These are phyloP conservation scores for Fusarium sp. DNA, from an alignment of 2,329 filamentous ascomycete species.

Conservation along the genomic window DNA sequence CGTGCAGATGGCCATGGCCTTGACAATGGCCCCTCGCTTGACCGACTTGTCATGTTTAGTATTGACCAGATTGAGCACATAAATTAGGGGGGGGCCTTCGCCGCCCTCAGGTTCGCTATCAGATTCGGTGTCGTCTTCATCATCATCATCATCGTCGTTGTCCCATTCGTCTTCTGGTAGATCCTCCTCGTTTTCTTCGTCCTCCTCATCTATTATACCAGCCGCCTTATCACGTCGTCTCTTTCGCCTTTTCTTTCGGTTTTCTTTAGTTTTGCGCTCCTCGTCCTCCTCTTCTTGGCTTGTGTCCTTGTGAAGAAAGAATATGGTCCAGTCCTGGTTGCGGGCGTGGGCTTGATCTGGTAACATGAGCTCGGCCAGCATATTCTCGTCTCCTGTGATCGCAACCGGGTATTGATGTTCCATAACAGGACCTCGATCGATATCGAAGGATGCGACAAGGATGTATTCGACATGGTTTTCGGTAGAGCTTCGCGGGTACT, in stretches of 20 bases:
- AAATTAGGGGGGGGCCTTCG: slow-evolving; percentile 92
- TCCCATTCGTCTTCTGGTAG: slow-evolving; percentile 62
- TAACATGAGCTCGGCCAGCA: slow-evolving; percentile 98
- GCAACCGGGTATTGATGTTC: slow-evolving; percentile 96
- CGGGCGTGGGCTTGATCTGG: slow-evolving; percentile 96
- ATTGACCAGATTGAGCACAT: slow-evolving; percentile 97
- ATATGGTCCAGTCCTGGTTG: slow-evolving; percentile 98
- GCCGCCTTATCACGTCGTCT: slow-evolving; percentile 65
- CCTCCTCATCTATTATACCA: slow-evolving; percentile 62
- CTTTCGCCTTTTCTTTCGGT: slow-evolving; percentile 64
- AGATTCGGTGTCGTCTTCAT: slow-evolving; percentile 64
- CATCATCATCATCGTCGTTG: slow-evolving; percentile 65
- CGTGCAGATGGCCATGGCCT: slow-evolving; percentile 99
- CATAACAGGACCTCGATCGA: slow-evolving; percentile 96
- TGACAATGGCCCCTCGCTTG: slow-evolving; percentile 93
- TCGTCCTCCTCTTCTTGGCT: slow-evolving; percentile 85
- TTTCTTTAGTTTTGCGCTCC: slow-evolving; percentile 70
- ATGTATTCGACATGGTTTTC: slow-evolving; percentile 99
- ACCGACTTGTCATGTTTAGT: slow-evolving; percentile 96
- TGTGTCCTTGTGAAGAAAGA: slow-evolving; percentile 97
- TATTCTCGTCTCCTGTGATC: slow-evolving; percentile 97
- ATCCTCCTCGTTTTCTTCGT: slow-evolving; percentile 58
- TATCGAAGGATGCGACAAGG: slow-evolving; percentile 95
- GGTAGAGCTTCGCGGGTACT: slow-evolving; percentile 78
- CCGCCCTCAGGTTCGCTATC: slow-evolving; percentile 76